Evolutionary conservation across 2,329 filamentous ascomycete genomes (phyloP), one percentile per base, ranked within the genome.

Genomic region (Fusarium begoniae): DNA sequence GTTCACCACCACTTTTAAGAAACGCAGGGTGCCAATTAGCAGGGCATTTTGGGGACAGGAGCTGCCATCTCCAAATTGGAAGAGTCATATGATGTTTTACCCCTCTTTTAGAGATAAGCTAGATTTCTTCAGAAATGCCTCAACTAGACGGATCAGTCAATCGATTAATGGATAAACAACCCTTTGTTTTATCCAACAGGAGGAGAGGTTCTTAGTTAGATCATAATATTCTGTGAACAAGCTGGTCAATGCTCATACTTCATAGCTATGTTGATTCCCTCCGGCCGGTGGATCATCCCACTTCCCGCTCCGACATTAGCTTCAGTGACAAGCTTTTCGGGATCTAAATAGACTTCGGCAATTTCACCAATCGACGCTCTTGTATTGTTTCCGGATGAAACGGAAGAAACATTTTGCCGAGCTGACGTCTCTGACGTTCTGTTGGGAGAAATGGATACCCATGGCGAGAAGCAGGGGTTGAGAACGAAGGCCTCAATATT

Each of bases 91-190:
- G 18, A 22, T 48, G 3, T 30, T 22, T 30, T 48, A 48, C 45
- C 26, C 45, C 45, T 48, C 45, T 30, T 30, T 1, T 0, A 8
- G 26, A 48, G 45, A 30, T 48, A 8, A 22, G 9, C 26, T 11
- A 48, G 13, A 11, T 22, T 11, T 3, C 20, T 3, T 28, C 4
- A 5, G 9, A 22, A 28, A 48, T 48, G 9, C 45, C 45, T 48
- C 20, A 17, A 0, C 26, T 9, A 48, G 18, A 26, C 0, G 1
- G 18, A 47, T 11, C 3, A 28, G 5, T 15, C 8, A 3, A 22
- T 15, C 44, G 4, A 47, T 28, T 18, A 28, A 10, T 3, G 8
- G 5, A 3, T 7, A 11, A 22, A 14, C 12, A 20, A 14, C 8
- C 14, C 24, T 26, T 28, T 4, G 9, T 20, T 6, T 22, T 20